A percentile compares a stretch with the other conserved stretches of the same genome.
Conservation (phyloP, 768 basidiomycete genomes). For the Lactarius psammicola region DNA sequence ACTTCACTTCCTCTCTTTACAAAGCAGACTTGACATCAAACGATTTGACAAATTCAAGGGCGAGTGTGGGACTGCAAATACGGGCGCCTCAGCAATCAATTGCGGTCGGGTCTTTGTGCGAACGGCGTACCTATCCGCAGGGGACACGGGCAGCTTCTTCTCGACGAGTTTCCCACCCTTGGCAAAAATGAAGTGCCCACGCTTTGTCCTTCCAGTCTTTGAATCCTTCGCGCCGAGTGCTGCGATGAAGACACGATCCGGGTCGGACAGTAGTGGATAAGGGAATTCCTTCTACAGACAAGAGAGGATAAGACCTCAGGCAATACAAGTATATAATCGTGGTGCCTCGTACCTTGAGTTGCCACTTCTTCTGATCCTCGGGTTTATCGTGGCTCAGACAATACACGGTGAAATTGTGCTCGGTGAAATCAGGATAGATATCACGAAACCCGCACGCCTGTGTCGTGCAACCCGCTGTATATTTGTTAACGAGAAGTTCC, state of each 20-base stretch:
- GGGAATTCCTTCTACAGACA: constrained; percentile 69
- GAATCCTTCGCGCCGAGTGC: constrained; percentile 69
- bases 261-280: constrained; percentile 87
- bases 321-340: background rate
- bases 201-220: constrained; percentile 77
- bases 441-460: constrained; percentile 95
- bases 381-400: constrained; percentile 81
- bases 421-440: constrained; percentile 69
- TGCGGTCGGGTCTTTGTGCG: background rate
- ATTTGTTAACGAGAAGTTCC: constrained; percentile 9
- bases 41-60: constrained; percentile 66
- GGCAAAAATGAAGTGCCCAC: constrained; percentile 92
- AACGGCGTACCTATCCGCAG: constrained; percentile 67
- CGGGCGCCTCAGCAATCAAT: constrained; percentile 7
- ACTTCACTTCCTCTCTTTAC: background rate
- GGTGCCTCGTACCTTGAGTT: constrained; percentile 62
- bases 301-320: constrained; percentile 16
- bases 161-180: constrained; percentile 89
- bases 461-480: constrained; percentile 79
- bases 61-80: constrained; percentile 53
- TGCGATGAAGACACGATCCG: constrained; percentile 73
- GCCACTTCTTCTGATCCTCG: constrained; percentile 77
- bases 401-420: constrained; percentile 68
- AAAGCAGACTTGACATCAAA: constrained; percentile 10
- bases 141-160: constrained; percentile 82